Evolutionary conservation across 495 filamentous ascomycete species (phyloP).

Genomic region (Monascus purpureus): DNA sequence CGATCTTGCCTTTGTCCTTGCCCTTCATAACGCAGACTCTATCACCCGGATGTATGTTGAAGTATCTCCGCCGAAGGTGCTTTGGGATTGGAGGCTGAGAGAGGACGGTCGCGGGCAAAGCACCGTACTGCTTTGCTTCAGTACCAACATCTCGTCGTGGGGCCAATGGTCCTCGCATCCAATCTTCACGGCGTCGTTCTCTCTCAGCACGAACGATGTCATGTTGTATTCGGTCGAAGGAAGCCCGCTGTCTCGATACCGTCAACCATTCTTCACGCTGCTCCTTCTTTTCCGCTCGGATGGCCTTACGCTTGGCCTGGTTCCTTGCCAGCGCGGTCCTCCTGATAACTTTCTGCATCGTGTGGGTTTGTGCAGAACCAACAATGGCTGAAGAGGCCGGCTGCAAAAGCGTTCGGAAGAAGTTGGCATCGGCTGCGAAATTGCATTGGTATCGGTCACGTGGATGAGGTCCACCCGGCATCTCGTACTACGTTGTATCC

Average conservation of each 20-base stretch:
- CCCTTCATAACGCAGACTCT: slow-evolving; percentile 68
- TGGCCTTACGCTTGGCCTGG: slow-evolving; percentile 36
- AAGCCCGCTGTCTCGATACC: slow-evolving; percentile 17
- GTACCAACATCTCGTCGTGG: slow-evolving; percentile 53
- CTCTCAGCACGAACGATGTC: slow-evolving; percentile 17
- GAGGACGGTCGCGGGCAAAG: slow-evolving; percentile 27
- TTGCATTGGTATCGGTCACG: slow-evolving; percentile 12
- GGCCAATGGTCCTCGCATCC: slow-evolving; percentile 58
- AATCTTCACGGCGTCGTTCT: slow-evolving; percentile 48
- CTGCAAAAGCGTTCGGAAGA: slow-evolving; percentile 3
- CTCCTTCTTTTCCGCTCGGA: slow-evolving; percentile 28
- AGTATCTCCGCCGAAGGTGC: slow-evolving; percentile 37
- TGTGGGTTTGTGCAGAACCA: slow-evolving; percentile 11
- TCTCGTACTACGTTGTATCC: too few relatives aligned
- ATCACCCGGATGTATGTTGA: slow-evolving; percentile 55
- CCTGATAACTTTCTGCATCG: slow-evolving; percentile 65
- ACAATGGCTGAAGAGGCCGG: slow-evolving; percentile 16
- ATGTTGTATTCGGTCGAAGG: slow-evolving; percentile 19
- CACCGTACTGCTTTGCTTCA: slow-evolving; percentile 32
- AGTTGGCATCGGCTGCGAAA: slow-evolving; percentile 22
- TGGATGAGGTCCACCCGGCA: too few relatives aligned
- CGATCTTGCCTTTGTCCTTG: slow-evolving; percentile 69
- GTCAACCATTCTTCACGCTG: slow-evolving; percentile 18
- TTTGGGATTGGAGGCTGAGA: slow-evolving; percentile 22
- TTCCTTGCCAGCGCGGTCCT: slow-evolving; percentile 53